Conservation (phyloP, 176 grass and related monocot genomes). For the Themeda triandra region DNA sequence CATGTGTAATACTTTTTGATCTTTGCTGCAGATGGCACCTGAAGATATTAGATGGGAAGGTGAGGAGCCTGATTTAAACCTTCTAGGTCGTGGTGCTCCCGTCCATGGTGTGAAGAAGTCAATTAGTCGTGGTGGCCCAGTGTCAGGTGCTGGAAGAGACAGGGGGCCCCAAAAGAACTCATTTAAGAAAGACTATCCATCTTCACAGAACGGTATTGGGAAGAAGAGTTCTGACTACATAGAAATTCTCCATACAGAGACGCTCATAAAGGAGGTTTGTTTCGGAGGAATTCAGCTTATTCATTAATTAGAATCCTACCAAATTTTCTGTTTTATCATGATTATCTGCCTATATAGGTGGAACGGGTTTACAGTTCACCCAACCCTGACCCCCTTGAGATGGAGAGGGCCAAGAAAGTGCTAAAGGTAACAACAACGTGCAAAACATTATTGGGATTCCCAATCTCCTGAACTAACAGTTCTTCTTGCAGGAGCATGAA, state of each 20-base stretch:
- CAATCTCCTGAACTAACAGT: not conserved
- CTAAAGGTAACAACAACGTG: slow-evolving; percentile 50
- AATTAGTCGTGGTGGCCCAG: slow-evolving; percentile 32
- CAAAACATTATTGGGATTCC: slow-evolving; percentile 14
- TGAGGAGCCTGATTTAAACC: slow-evolving; percentile 45
- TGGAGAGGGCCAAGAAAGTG: slow-evolving; percentile 80
- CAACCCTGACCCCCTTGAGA: slow-evolving; percentile 42
- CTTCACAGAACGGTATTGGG: slow-evolving; percentile 49
- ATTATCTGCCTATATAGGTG: slow-evolving; percentile 38
- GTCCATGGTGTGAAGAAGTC: slow-evolving; percentile 44
- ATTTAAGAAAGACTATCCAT: slow-evolving; percentile 38
- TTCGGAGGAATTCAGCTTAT: not conserved
- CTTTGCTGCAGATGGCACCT: slow-evolving; percentile 46
- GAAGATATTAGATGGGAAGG: slow-evolving; percentile 73
- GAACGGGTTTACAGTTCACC: slow-evolving; percentile 40
- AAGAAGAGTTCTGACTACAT: slow-evolving; percentile 48
- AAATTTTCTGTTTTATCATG: not conserved
- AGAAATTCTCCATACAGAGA: slow-evolving; percentile 60
- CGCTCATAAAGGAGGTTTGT: slow-evolving; percentile 66
- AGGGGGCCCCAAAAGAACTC: slow-evolving; percentile 41
- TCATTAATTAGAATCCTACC: not conserved
- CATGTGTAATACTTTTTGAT: not conserved
- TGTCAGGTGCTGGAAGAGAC: slow-evolving; percentile 45
- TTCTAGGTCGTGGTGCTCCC: slow-evolving; percentile 10
- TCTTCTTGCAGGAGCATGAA: slow-evolving; percentile 61